Evolutionary conservation across 495 filamentous ascomycete genomes (phyloP).

Genomic region (Penicilliopsis zonata): DNA sequence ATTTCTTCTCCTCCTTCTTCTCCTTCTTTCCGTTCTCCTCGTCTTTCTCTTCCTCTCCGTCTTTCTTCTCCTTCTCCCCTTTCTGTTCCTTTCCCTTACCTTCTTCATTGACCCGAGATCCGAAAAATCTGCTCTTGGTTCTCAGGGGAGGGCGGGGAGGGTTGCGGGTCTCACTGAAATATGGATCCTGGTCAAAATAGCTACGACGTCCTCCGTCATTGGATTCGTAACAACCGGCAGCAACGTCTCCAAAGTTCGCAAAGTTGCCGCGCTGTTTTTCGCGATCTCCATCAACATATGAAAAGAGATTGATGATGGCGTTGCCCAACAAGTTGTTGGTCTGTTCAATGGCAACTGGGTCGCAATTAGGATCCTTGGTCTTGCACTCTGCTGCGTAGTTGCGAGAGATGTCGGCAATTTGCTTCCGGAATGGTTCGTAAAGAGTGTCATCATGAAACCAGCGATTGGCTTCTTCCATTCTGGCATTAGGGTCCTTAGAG

Average conservation of each 20-base stretch:
- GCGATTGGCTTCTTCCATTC: slow-evolving; percentile 8
- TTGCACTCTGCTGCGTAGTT: slow-evolving; percentile 6
- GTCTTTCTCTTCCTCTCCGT: slow-evolving; percentile 1
- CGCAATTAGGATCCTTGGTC: neutral
- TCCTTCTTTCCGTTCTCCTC: slow-evolving; percentile 1
- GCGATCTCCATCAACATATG: slow-evolving; percentile 5
- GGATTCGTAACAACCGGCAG: slow-evolving; percentile 4
- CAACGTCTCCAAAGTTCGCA: slow-evolving; percentile 6
- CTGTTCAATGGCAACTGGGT: too few relatives aligned
- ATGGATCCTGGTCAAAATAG: slow-evolving; percentile 14
- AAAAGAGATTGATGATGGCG: slow-evolving; percentile 12
- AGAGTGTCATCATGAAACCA: slow-evolving; percentile 17
- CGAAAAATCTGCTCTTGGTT: too few relatives aligned
- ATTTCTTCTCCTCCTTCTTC: neutral
- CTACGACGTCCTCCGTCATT: slow-evolving; percentile 8
- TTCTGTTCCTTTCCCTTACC: too few relatives aligned
- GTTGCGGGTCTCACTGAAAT: too few relatives aligned
- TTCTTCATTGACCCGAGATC: too few relatives aligned
- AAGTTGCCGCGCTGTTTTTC: slow-evolving; percentile 6
- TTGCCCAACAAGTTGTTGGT: slow-evolving; percentile 11
- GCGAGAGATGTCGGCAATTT: slow-evolving; percentile 9
- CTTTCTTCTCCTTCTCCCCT: neutral
- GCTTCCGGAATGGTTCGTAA: slow-evolving; percentile 7
- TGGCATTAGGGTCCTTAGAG: slow-evolving; percentile 3
- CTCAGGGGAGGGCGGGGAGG: too few relatives aligned